These are phyloP conservation scores for Mortierella sp. DNA, from an alignment of 371 early-diverging fungal species.

Conservation along the genomic window DNA sequence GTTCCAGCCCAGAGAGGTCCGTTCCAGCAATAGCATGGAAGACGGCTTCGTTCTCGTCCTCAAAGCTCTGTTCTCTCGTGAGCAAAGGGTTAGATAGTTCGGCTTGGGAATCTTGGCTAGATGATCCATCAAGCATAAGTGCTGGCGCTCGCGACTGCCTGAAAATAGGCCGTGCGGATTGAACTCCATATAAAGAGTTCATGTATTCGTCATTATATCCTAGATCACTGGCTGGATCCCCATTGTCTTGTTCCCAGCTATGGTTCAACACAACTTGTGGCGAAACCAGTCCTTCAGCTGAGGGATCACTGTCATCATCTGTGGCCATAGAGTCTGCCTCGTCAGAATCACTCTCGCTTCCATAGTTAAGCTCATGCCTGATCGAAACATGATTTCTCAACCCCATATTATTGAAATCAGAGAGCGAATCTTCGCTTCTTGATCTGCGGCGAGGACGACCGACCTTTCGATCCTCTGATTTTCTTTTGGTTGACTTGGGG, in stretches of 20 bases:
- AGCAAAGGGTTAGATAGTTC: constrained; percentile 11
- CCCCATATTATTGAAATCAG: not conserved
- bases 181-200: constrained; percentile 12
- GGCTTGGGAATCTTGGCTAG: constrained; percentile 21
- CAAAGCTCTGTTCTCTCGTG: constrained; percentile 11
- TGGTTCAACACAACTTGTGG: constrained; percentile 52
- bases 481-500: constrained; percentile 8
- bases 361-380: not conserved
- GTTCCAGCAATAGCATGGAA: constrained; percentile 9
- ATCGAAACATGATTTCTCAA: not conserved
- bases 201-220: constrained; percentile 28
- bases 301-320: constrained; percentile 15
- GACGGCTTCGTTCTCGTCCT: constrained; percentile 10
- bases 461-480: not conserved
- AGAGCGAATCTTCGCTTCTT: not conserved
- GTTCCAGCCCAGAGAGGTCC: constrained; percentile 5
- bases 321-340: constrained; percentile 14
- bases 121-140: constrained; percentile 48
- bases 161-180: constrained; percentile 23
- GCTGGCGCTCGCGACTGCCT: constrained; percentile 29
- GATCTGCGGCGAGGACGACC: constrained; percentile 20
- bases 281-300: constrained; percentile 9
- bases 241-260: constrained; percentile 28
- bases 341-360: constrained; percentile 16
- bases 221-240: constrained; percentile 7